Evolutionary conservation across 306 rosid genomes (phyloP), one percentile per base, ranked within the genome.

Genomic region (Myrica gale): DNA sequence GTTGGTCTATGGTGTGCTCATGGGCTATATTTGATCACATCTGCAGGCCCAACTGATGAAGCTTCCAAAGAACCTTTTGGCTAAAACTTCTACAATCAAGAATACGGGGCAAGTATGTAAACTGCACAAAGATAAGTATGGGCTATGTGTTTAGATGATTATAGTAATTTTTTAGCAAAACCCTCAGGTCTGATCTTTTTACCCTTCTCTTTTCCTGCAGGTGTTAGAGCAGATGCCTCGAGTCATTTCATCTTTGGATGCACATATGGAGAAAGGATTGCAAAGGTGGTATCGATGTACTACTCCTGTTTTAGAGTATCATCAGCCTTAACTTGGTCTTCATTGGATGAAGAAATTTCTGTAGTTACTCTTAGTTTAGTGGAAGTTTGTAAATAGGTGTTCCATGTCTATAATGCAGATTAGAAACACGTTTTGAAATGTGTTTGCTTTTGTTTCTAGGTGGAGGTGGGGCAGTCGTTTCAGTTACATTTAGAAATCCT

Each of bases 221-320:
- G 81, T 90, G 69, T 85, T 95, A 74, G 84, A 83, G 85, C 97
- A 90, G 86, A 87, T 95, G 89, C 99, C 99, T 15, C 69, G 75
- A 45, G 97, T 95, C 19, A 86, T 95, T 83, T 92, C 97, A 62
- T 82, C 93, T 45, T 78, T 92, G 7, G 97, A 95, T 90, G 99
- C 89, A 52, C 82, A 92, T 67, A 87, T 88, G 89, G 99, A 92
- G 72, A 87, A 65, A 73, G 97, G 96, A 66, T 73, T 92, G 39
- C 93, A 87, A 78, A 92, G 90, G 98, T 95, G 75, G 75, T 80
- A 57, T 73, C 54, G 54, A 54, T 52, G 52, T 66, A 69, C 21
- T 20, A 50, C 53, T 69, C 74, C 3, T 7, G 83, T 78, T 9
- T 66, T 66, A 66, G 51, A 66, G 41, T 66, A 17, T n/a, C 10